phyloP scores from a whole-genome alignment of 257 asterid genomes.

The Nicotiana undulata region DNA sequence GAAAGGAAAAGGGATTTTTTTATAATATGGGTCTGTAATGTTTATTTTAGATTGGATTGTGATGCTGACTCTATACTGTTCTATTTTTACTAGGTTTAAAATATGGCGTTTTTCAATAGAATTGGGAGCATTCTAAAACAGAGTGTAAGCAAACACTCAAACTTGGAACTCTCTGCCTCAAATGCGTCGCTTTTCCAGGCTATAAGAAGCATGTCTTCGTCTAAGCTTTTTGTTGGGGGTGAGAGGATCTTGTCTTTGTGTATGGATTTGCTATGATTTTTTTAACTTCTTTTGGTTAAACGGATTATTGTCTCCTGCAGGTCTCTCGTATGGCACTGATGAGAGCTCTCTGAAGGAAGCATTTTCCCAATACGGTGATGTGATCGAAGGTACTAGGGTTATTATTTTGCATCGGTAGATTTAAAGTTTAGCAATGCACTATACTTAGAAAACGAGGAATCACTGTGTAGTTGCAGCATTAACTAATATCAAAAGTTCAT shows the following conservation, averaged over 20 bases:
- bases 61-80: neutral
- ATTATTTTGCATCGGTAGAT: neutral
- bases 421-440: neutral
- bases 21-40: neutral
- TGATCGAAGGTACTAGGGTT: constrained; percentile 49
- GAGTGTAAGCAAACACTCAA: constrained; percentile 31
- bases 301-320: constrained; percentile 24
- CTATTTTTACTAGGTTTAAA: constrained; percentile 21
- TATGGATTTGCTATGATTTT: neutral
- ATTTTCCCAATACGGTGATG: constrained; percentile 69
- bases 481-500: neutral
- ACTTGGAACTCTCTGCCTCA: constrained; percentile 36
- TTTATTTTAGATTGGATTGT: neutral
- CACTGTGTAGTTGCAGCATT: neutral
- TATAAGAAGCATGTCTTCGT: constrained; percentile 57
- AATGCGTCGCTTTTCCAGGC: constrained; percentile 57
- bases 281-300: neutral
- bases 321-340: constrained; percentile 70
- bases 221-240: constrained; percentile 94
- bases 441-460: neutral
- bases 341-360: constrained; percentile 58
- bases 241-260: neutral
- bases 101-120: constrained; percentile 75
- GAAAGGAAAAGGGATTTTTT: neutral
- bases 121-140: constrained; percentile 54